Evolutionary conservation across 2,329 filamentous ascomycete genomes (phyloP).

Genomic region (Fusarium sp.): DNA sequence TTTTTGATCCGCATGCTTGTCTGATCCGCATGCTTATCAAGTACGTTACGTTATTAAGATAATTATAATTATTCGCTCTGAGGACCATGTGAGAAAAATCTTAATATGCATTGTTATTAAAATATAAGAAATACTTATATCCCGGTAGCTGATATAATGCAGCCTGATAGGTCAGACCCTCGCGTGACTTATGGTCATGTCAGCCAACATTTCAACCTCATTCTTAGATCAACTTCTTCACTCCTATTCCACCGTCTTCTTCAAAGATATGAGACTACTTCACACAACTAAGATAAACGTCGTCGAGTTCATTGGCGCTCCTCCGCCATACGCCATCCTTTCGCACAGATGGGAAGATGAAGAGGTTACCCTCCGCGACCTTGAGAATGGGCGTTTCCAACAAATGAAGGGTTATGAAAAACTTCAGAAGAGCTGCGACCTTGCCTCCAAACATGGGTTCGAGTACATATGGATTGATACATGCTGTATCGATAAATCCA

Average conservation of each 20-base stretch:
- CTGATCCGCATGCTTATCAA: no score
- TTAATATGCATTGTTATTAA: background rate
- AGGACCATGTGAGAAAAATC: background rate
- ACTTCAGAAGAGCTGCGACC: background rate
- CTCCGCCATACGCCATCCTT: background rate
- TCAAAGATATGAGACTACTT: background rate
- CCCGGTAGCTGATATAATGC: background rate
- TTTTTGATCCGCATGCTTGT: no score
- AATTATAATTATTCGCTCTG: background rate
- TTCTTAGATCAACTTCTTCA: background rate
- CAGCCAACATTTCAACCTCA: background rate
- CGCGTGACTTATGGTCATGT: background rate
- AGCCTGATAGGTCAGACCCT: background rate
- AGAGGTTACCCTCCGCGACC: background rate
- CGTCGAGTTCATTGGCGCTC: background rate
- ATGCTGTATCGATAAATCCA: background rate
- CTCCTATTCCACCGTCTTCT: rapidly evolving
- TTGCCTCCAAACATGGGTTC: background rate
- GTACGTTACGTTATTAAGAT: no score
- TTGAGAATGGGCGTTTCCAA: background rate
- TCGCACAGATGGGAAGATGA: background rate
- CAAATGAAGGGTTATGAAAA: background rate
- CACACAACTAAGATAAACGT: background rate
- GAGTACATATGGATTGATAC: background rate
- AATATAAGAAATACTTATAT: background rate